Evolutionary conservation across 2,329 filamentous ascomycete species (phyloP).

Genomic region (Chaetothyriales sp.): DNA sequence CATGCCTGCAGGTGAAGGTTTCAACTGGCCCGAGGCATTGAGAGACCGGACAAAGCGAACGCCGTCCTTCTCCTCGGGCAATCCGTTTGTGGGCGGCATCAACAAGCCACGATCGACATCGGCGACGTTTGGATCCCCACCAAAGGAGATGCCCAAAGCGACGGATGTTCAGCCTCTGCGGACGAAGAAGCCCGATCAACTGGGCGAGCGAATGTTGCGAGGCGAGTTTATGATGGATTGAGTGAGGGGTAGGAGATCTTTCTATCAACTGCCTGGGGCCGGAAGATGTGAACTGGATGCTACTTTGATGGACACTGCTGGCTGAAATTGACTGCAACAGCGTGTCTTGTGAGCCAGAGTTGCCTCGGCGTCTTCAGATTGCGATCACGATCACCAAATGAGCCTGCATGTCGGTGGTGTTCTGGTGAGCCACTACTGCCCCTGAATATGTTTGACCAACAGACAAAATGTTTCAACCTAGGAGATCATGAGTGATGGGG

Average conservation of each 20-base stretch:
- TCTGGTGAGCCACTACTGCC: not conserved
- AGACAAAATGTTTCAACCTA: not conserved
- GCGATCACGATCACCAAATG: not conserved
- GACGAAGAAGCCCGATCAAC: constrained; percentile 66
- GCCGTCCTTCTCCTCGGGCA: constrained; percentile 27
- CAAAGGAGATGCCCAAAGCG: constrained; percentile 27
- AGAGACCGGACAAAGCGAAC: constrained; percentile 78
- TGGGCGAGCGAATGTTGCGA: constrained; percentile 93
- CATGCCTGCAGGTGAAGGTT: constrained; percentile 59
- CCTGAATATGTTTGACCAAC: not conserved
- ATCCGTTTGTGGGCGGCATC: constrained; percentile 17
- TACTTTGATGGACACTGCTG: not conserved
- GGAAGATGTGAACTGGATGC: not conserved
- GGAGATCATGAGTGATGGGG: not conserved
- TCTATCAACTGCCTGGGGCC: too few species aligned
- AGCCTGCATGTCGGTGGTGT: not conserved
- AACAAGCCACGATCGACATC: constrained; percentile 26
- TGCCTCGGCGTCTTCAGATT: not conserved
- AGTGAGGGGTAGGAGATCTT: constrained; percentile 4
- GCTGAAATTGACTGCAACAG: not conserved
- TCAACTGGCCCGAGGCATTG: constrained; percentile 95
- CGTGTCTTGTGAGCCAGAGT: not conserved
- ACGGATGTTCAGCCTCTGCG: constrained; percentile 15
- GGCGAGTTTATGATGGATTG: constrained; percentile 70
- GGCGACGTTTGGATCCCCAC: constrained; percentile 37